phyloP scores from a whole-genome alignment of 768 basidiomycete genomes.

The Agrocybe praecox region DNA sequence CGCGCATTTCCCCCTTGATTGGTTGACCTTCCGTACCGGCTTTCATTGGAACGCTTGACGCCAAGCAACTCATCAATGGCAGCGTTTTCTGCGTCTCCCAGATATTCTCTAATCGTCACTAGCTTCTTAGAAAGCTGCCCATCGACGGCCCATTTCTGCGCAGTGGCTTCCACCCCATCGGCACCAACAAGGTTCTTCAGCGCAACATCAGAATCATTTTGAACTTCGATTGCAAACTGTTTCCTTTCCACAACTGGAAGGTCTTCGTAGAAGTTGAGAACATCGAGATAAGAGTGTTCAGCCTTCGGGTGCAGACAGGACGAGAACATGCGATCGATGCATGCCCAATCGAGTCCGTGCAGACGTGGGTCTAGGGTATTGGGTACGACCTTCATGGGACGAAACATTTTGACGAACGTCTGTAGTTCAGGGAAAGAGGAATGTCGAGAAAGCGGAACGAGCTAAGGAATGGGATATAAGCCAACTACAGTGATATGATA shows the following conservation, averaged over 20 bases:
- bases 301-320: conserved; percentile 46
- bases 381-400: conserved; percentile 75
- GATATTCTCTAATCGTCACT: conserved; percentile 42
- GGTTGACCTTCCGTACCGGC: neutral
- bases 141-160: conserved; percentile 57
- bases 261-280: neutral
- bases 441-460: conserved; percentile 85
- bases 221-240: conserved; percentile 12
- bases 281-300: conserved; percentile 1
- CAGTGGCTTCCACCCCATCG: conserved; percentile 45
- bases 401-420: conserved; percentile 79
- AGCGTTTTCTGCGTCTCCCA: conserved; percentile 36
- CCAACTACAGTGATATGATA: neutral
- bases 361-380: conserved; percentile 66
- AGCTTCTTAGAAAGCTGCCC: conserved; percentile 46
- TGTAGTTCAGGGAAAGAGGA: conserved; percentile 87
- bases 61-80: conserved; percentile 36
- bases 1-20: neutral
- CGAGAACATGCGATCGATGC: conserved; percentile 69
- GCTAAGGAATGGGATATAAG: conserved; percentile 39
- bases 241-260: conserved; percentile 7
- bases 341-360: conserved; percentile 70
- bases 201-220: conserved; percentile 47
- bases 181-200: conserved; percentile 74
- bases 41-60: neutral